Conservation (phyloP, 306 rosid species). For the Astragalus membranaceus region DNA sequence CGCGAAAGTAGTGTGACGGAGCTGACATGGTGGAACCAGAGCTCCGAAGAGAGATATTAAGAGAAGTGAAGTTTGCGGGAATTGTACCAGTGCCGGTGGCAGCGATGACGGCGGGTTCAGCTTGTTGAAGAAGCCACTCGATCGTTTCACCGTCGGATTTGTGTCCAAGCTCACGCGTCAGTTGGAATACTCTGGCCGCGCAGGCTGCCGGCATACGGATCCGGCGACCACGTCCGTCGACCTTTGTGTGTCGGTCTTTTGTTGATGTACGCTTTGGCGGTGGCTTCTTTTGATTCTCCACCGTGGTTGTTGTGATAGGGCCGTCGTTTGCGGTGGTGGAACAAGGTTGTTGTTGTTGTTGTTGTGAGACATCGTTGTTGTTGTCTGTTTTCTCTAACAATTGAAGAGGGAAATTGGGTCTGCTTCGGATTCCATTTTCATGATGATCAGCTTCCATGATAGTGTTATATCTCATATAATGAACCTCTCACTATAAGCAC, state of each 20-base stretch:
- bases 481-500: constrained; percentile 24
- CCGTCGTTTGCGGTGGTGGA: constrained; percentile 30
- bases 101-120: constrained; percentile 86
- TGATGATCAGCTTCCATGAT: constrained; percentile 72
- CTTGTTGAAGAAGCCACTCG: constrained; percentile 95
- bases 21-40: constrained; percentile 84
- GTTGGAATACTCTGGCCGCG: constrained; percentile 92
- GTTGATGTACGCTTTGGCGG: constrained; percentile 65
- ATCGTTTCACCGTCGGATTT: constrained; percentile 93
- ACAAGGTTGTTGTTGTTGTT: constrained; percentile 26
- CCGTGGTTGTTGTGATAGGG: neutral
- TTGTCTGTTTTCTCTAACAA: constrained; percentile 56
- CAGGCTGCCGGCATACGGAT: constrained; percentile 99
- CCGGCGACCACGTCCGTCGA: constrained; percentile 95
- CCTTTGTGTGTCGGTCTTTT: constrained; percentile 89
- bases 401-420: constrained; percentile 91
- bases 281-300: constrained; percentile 39
- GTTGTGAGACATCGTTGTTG: constrained; percentile 20
- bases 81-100: constrained; percentile 95
- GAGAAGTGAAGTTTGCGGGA: constrained; percentile 88
- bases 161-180: constrained; percentile 84
- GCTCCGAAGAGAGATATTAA: constrained; percentile 92
- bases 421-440: constrained; percentile 65
- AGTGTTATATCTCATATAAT: constrained; percentile 29
- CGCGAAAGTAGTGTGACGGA: constrained; percentile 68